A percentile compares a stretch with the other conserved stretches of the same genome.
phyloP scores from a whole-genome alignment of 768 basidiomycete genomes.

The Scleroderma bovista region DNA sequence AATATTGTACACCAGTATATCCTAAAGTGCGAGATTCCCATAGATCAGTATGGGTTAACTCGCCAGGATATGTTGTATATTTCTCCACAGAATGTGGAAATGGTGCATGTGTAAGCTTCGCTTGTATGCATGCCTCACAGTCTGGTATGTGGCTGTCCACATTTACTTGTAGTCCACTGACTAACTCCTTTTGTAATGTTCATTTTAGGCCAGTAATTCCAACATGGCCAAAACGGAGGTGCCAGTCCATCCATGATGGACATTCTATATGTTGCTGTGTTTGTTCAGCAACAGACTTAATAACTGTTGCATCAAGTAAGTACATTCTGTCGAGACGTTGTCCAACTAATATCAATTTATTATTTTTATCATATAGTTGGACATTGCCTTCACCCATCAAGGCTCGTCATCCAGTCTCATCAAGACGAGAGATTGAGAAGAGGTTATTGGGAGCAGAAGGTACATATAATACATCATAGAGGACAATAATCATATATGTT shows the following conservation, averaged over 20 bases:
- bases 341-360: neutral
- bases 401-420: neutral
- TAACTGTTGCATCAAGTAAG: neutral
- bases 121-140: slow-evolving; percentile 1
- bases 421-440: neutral
- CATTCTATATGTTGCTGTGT: neutral
- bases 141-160: neutral
- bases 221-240: neutral
- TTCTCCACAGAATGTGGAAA: neutral
- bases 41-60: slow-evolving; percentile 16
- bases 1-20: slow-evolving; percentile 16
- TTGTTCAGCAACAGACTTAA: neutral
- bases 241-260: neutral
- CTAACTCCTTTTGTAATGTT: neutral
- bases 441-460: neutral
- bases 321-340: neutral
- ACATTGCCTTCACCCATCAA: neutral
- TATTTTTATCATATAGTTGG: neutral
- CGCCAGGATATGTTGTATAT: neutral
- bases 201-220: neutral
- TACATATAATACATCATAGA: neutral
- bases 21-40: slow-evolving; percentile 13
- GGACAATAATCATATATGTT: neutral
- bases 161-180: neutral
- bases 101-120: neutral